Evolutionary conservation across 257 asterid species (phyloP), one percentile per base, ranked within the genome.

Genomic region (Ballota nigra): DNA sequence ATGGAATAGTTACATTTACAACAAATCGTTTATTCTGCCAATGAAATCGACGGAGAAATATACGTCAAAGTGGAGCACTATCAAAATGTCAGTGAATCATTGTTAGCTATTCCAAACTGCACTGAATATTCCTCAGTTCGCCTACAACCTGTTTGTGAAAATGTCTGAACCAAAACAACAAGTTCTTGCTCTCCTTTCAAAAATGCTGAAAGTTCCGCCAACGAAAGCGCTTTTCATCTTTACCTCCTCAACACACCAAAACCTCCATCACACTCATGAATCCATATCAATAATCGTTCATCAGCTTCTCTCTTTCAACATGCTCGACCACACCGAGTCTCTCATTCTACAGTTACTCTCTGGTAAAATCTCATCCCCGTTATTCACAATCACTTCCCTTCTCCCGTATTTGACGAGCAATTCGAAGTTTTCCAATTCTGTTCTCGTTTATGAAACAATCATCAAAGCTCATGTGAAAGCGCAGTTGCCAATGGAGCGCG

Each of bases 171-270:
- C 65, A 16, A 69, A 73, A 34, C 49, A 38, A 68, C 81, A 75
- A 16, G 34, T 75, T 19, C 45, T 74, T 8, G 4, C 79, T 43
- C 78, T 86, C 68, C 80, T 88, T 55, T 79, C 96, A 70, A 81
- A 73, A 71, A 68, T 88, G 73, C 74, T 84, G 67, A 91, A 90
- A 79, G 13, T 63, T 65, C 97, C 96, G 38, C 97, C 97, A 18
- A 69, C 69, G 73, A 77, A 71, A 71, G 85, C 96, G 52, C 69
- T 91, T 26, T 69, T 79, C 13, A 85, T 85, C 79, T 84, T 91
- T 82, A 83, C 77, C 29, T 69, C 87, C 45, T 71, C 94, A 40
- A 38, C 75, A 3, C 51, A 56, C 20, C 72, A 71, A 56, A 80
- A 84, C 36, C 74, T 81, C 61, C 75, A 82, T 19, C 92, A 83